Base-by-base conservation (phyloP, 345 rosid species). In the Iberis pinnata region DNA sequence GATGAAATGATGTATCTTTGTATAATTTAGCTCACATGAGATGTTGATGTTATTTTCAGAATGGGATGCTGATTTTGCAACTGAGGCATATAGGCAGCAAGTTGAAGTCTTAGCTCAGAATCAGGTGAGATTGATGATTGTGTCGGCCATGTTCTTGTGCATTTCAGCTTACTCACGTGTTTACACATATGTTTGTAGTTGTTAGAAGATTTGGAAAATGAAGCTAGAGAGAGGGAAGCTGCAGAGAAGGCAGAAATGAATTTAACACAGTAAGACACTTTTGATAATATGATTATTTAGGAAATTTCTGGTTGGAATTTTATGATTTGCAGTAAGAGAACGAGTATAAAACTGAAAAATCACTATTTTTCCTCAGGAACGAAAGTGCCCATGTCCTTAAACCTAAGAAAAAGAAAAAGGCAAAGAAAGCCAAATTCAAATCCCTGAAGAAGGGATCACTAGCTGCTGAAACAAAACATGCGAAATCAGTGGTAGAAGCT, bases 11-110 rank as follows among this genome's bases (percentile, higher is more conserved):
- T 49, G 10, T 31, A 17, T 19, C 49, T 58, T 24, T 53, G 22
- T 29, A 39, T 39, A 46, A 46, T 53, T 22, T 47, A 53, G 54
- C 56, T 67, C 45, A 46, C 50, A 14, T 60, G 24, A 39, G 56
- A 60, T 60, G 56, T 46, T 41, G 20, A 39, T 53, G 40, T 39
- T 46, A 33, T 46, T 40, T 42, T 64, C 78, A 93, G 99, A 80
- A 35, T 93, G 99, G 99, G 99, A 93, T 80, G 87, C 99, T 68
- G 99, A 93, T 71, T 80, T 93, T 79, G 99, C 99, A 11, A 93
- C 99, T 5, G 94, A 88, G 83, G 99, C 94, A n/a, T 93, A 93
- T 66, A 73, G 97, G 59, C 95, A 93, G 71, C 85, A 93, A 76
- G 99, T 93, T 68, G 89, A 89, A 72, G 77, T 76, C 42, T 76